phyloP scores from a whole-genome alignment of 768 basidiomycete species.

The Scleroderma bovista region DNA sequence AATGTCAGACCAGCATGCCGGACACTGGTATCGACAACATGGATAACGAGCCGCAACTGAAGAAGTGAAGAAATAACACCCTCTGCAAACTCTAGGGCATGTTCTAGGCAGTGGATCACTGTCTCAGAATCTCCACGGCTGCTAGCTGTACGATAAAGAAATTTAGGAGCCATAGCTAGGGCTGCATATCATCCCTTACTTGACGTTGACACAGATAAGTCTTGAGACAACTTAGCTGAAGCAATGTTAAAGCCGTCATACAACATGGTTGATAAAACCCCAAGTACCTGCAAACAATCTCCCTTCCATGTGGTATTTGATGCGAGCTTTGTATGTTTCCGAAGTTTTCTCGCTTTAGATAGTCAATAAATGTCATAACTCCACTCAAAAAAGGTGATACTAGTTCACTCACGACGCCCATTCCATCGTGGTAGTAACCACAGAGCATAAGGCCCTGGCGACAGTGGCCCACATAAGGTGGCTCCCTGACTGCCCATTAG shows the following conservation, averaged over 20 bases:
- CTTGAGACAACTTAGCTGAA: constrained; percentile 13
- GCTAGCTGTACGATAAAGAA: too few species aligned
- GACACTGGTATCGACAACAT: constrained; percentile 12
- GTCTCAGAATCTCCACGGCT: not conserved
- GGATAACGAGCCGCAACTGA: constrained; percentile 16
- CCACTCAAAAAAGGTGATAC: too few species aligned
- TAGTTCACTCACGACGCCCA: constrained; percentile 14
- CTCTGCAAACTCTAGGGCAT: constrained; percentile 5
- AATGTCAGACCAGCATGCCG: constrained; percentile 15
- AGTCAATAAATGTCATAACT: too few species aligned
- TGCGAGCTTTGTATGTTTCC: constrained; percentile 9
- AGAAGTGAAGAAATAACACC: constrained; percentile 14
- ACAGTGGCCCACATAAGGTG: constrained; percentile 11
- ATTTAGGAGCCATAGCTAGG: too few species aligned
- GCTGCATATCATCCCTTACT: too few species aligned
- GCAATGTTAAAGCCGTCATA: not conserved
- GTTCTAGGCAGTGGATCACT: constrained; percentile 10
- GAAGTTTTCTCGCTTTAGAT: constrained; percentile 5
- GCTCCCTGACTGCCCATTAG: not conserved
- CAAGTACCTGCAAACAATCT: constrained; percentile 8
- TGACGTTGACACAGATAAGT: constrained; percentile 6
- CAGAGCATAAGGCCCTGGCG: constrained; percentile 11
- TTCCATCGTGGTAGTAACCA: constrained; percentile 10
- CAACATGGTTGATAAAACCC: too few species aligned
- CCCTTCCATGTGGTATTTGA: constrained; percentile 16